Percentiles rank a stretch among this genome's conserved stretches.
These are phyloP conservation scores for Gymnopus androsaceus DNA, from an alignment of 1,284 basidiomycete species.

Conservation along the genomic window DNA sequence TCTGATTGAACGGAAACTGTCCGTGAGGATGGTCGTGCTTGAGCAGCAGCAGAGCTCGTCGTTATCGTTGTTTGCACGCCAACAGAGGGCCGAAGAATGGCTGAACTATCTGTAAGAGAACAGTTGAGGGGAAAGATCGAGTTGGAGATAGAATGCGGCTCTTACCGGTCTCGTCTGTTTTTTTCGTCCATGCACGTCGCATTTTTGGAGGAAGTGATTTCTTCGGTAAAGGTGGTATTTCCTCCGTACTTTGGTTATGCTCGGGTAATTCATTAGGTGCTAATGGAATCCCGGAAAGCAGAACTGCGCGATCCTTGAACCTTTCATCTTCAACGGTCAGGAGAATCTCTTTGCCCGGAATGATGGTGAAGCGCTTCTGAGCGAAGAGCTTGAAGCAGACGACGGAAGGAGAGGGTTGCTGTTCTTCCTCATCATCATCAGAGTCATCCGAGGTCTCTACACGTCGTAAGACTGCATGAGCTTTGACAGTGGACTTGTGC, in stretches of 20 bases:
- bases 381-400: slow-evolving; percentile 64
- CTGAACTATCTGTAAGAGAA: slow-evolving; percentile 16
- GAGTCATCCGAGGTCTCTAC: slow-evolving; percentile 49
- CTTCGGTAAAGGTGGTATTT: slow-evolving; percentile 20
- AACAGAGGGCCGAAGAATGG: slow-evolving; percentile 17
- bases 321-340: slow-evolving; percentile 55
- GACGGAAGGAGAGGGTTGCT: slow-evolving; percentile 32
- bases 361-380: slow-evolving; percentile 64
- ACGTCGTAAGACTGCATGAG: slow-evolving; percentile 60
- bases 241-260: too few relatives aligned
- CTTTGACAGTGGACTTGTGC: slow-evolving; percentile 59
- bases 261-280: slow-evolving; percentile 36
- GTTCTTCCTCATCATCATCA: slow-evolving; percentile 42
- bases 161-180: slow-evolving; percentile 39
- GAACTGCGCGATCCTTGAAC: slow-evolving; percentile 54
- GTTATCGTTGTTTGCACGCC: slow-evolving; percentile 16
- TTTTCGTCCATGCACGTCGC: slow-evolving; percentile 55
- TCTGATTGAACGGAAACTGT: slow-evolving; percentile 29
- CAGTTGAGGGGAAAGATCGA: slow-evolving; percentile 10
- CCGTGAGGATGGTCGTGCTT: slow-evolving; percentile 1
- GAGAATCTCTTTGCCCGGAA: slow-evolving; percentile 66
- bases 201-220: slow-evolving; percentile 54
- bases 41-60: slow-evolving; percentile 18
- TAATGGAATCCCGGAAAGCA: slow-evolving; percentile 53
- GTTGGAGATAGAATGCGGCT: slow-evolving; percentile 36